Evolutionary conservation across 202 grass and related monocot species (phyloP).

Genomic region (Setaria italica): DNA sequence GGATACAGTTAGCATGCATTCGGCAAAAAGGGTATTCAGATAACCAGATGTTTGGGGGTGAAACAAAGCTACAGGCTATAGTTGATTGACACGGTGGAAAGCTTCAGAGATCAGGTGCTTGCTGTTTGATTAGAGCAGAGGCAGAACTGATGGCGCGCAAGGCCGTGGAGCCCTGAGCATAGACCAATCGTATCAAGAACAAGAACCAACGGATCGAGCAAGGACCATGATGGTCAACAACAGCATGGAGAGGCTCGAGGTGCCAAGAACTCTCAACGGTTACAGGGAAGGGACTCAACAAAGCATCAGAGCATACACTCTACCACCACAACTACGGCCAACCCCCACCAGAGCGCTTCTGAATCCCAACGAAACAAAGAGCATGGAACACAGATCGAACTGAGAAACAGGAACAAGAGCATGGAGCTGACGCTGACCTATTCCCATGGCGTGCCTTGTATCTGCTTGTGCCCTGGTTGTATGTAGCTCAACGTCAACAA

Average conservation of each 20-base stretch:
- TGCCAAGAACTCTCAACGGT: not conserved
- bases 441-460: not conserved
- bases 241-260: not conserved
- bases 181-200: too few relatives aligned
- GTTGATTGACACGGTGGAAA: not conserved
- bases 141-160: not conserved
- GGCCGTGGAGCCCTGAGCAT: too few relatives aligned
- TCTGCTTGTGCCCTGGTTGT: not conserved
- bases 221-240: not conserved
- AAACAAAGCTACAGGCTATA: not conserved
- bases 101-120: not conserved
- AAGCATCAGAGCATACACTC: not conserved
- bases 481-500: not conserved
- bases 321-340: not conserved
- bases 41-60: not conserved
- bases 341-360: not conserved
- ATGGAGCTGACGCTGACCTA: slow-evolving; percentile 14
- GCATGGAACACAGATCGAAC: not conserved
- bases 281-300: not conserved
- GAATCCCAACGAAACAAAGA: not conserved
- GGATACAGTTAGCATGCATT: not conserved
- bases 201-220: not conserved
- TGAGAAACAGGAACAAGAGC: not conserved
- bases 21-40: not conserved
- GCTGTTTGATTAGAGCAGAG: not conserved